These are phyloP conservation scores for Huntiella omanensis DNA, from an alignment of 2,329 filamentous ascomycete species.

Conservation along the genomic window DNA sequence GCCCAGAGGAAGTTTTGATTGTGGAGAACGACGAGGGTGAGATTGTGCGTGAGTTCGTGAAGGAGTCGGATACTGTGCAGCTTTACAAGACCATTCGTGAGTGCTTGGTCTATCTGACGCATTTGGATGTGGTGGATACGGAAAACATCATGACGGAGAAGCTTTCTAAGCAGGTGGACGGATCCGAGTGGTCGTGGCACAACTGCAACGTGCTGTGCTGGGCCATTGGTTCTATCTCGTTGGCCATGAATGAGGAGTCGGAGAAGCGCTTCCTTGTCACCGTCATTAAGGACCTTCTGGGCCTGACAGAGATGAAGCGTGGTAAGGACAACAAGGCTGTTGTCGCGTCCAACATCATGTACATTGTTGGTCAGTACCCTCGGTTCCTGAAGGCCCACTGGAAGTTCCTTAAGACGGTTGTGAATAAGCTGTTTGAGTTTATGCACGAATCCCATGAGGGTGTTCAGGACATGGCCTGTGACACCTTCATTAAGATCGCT, in stretches of 20 bases:
- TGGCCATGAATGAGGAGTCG: slow-evolving; percentile 98
- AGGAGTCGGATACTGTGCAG: slow-evolving; percentile 97
- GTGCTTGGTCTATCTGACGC: slow-evolving; percentile 90
- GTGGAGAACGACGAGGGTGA: slow-evolving; percentile 99
- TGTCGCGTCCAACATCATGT: slow-evolving; percentile 99
- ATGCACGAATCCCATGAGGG: slow-evolving; percentile 99
- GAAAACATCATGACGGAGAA: slow-evolving; percentile 99
- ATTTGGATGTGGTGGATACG: slow-evolving; percentile 91
- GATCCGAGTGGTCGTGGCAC: slow-evolving; percentile 94
- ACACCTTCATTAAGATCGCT: slow-evolving; percentile 99
- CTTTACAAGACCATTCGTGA: slow-evolving; percentile 98
- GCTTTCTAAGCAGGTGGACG: slow-evolving; percentile 84
- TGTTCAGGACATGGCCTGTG: slow-evolving; percentile 99
- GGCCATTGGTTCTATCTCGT: slow-evolving; percentile 96
- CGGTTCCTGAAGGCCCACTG: slow-evolving; percentile 97
- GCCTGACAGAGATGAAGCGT: slow-evolving; percentile 95
- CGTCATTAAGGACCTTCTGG: slow-evolving; percentile 94
- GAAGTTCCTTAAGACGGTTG: slow-evolving; percentile 99
- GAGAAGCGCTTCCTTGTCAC: slow-evolving; percentile 97
- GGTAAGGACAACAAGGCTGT: slow-evolving; percentile 99
- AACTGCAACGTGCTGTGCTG: slow-evolving; percentile 99
- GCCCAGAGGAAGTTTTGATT: slow-evolving; percentile 91
- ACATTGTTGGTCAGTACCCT: slow-evolving; percentile 97
- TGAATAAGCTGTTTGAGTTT: slow-evolving; percentile 98
- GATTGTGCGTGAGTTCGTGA: slow-evolving; percentile 97